phyloP scores from a whole-genome alignment of 2,329 filamentous ascomycete genomes.

The Magnaporthales sp. region DNA sequence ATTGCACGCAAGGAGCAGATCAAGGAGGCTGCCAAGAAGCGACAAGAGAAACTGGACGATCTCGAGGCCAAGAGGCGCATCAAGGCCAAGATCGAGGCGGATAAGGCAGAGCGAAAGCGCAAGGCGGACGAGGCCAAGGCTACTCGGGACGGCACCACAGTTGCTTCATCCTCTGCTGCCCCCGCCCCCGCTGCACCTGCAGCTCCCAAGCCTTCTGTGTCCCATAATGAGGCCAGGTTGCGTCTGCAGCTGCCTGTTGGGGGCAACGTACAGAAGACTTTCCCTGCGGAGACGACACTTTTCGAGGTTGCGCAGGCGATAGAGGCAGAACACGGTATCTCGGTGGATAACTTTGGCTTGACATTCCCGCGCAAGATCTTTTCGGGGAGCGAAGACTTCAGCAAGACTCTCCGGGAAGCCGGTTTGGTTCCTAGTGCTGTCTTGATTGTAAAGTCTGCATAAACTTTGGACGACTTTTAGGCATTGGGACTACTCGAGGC shows the following conservation, averaged over 20 bases:
- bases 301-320: constrained; percentile 83
- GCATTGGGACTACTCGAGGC: not conserved
- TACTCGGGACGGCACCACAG: constrained; percentile 62
- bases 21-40: constrained; percentile 82
- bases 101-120: constrained; percentile 80
- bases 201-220: constrained; percentile 55
- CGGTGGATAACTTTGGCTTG: constrained; percentile 69
- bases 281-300: constrained; percentile 81
- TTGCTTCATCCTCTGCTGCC: constrained; percentile 35
- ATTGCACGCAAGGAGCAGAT: constrained; percentile 80
- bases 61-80: constrained; percentile 80
- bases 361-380: constrained; percentile 86
- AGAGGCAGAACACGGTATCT: constrained; percentile 58
- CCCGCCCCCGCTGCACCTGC: constrained; percentile 42
- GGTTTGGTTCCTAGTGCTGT: constrained; percentile 87
- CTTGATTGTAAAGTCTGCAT: constrained; percentile 29
- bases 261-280: constrained; percentile 78
- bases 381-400: constrained; percentile 61
- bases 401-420: constrained; percentile 86
- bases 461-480: no score
- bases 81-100: constrained; percentile 87
- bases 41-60: constrained; percentile 79
- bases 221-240: constrained; percentile 73
- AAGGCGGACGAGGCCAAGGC: constrained; percentile 85
- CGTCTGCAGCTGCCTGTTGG: constrained; percentile 62